Evolutionary conservation across 1,284 basidiomycete species (phyloP).

Genomic region (Puccinia polysora): DNA sequence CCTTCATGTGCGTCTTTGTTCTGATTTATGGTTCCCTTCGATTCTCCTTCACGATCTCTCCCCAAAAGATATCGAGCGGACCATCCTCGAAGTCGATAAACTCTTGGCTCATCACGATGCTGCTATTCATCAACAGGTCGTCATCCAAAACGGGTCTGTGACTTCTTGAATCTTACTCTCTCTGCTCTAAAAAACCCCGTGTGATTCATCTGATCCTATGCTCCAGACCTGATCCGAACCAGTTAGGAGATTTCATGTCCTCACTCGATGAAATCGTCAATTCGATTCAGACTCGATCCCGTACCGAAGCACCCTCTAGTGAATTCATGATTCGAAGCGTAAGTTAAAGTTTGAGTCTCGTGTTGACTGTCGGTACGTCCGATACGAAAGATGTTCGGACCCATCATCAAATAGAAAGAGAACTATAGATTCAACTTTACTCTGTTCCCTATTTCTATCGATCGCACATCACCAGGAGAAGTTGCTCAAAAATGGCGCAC

Average conservation of each 20-base stretch:
- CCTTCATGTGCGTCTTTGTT: too few relatives aligned
- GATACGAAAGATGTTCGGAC: too few relatives aligned
- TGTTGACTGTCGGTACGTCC: neutral
- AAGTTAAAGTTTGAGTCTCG: neutral
- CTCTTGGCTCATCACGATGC: constrained; percentile 31
- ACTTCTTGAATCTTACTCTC: neutral
- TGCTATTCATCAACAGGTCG: constrained; percentile 27
- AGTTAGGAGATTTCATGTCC: constrained; percentile 20
- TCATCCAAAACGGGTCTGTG: constrained; percentile 39
- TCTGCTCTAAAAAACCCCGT: neutral
- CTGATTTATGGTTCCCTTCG: too few relatives aligned
- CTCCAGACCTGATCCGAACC: constrained; percentile 22
- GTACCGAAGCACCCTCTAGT: constrained; percentile 6
- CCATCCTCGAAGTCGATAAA: constrained; percentile 21
- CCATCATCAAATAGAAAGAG: too few relatives aligned
- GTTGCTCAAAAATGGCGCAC: neutral
- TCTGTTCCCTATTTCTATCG: too few relatives aligned
- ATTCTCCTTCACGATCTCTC: neutral
- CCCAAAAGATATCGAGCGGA: constrained; percentile 30
- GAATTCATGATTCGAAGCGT: constrained; percentile 9
- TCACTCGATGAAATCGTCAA: constrained; percentile 37
- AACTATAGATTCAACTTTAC: too few relatives aligned
- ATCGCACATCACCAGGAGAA: constrained; percentile 22
- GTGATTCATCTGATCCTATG: neutral
- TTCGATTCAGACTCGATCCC: constrained; percentile 11